phyloP scores from a whole-genome alignment of 257 asterid genomes.

The Linaria vulgaris region DNA sequence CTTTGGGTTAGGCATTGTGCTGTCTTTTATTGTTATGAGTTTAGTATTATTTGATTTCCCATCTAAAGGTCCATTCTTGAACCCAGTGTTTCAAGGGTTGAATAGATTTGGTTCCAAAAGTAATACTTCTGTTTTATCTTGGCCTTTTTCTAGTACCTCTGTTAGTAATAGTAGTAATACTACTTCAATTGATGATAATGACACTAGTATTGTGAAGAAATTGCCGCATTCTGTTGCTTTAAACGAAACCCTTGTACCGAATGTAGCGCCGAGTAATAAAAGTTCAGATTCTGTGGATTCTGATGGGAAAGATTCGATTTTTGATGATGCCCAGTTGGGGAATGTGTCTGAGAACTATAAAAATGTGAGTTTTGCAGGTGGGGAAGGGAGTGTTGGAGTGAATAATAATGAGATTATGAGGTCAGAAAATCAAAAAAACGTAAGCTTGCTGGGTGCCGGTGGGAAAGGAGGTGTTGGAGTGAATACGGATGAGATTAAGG shows the following conservation, averaged over 20 bases:
- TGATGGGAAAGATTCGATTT: conserved; percentile 28
- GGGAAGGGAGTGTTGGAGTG: conserved; percentile 24
- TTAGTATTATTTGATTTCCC: conserved; percentile 48
- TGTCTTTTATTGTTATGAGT: conserved; percentile 48
- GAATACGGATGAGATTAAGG: conserved; percentile 23
- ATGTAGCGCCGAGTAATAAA: conserved; percentile 26
- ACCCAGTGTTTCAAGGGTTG: conserved; percentile 49
- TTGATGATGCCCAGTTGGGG: conserved; percentile 33
- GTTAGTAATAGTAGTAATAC: conserved; percentile 19
- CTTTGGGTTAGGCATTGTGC: conserved; percentile 46
- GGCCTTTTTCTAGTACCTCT: conserved; percentile 41
- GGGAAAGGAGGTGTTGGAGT: conserved; percentile 25
- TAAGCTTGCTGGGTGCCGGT: conserved; percentile 21
- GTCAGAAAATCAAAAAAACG: conserved; percentile 27
- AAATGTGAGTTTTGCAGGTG: conserved; percentile 31
- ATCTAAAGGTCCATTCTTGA: conserved; percentile 45
- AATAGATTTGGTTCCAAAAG: conserved; percentile 34
- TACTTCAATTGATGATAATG: conserved; percentile 25
- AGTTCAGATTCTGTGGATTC: conserved; percentile 29
- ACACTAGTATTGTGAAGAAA: conserved; percentile 11
- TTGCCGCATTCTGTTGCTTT: conserved; percentile 14
- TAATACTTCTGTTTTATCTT: conserved; percentile 30
- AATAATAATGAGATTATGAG: conserved; percentile 23
- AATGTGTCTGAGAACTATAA: conserved; percentile 31
- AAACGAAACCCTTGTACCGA: conserved; percentile 34